Conservation (phyloP, 352 stramenopile genomes). For the Phytopythium chamaehyphon region DNA sequence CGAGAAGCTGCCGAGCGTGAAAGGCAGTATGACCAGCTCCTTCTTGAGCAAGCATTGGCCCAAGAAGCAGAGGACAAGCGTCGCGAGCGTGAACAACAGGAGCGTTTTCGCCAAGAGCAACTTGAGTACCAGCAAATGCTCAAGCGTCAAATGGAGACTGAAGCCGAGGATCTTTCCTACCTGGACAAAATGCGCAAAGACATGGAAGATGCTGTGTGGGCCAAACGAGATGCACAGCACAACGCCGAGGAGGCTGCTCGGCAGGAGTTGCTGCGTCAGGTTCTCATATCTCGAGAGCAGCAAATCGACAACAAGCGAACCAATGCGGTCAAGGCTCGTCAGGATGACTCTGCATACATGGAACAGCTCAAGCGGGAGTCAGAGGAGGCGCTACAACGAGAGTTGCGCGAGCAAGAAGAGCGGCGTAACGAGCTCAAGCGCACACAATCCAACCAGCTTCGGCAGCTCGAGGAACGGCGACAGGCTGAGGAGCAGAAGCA, state of each 20-base stretch:
- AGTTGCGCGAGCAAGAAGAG: conserved; percentile 73
- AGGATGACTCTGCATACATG: conserved; percentile 60
- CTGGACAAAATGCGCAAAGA: conserved; percentile 71
- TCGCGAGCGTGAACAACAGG: conserved; percentile 54
- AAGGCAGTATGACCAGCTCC: conserved; percentile 52
- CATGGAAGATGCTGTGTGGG: conserved; percentile 80
- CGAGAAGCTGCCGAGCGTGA: conserved; percentile 43
- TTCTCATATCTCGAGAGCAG: conserved; percentile 50
- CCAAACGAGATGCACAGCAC: conserved; percentile 69
- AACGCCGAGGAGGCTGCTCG: conserved; percentile 63
- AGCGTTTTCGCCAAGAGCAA: conserved; percentile 64
- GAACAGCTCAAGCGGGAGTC: conserved; percentile 55
- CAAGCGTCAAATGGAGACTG: conserved; percentile 65
- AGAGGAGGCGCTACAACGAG: conserved; percentile 74
- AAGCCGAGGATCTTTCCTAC: conserved; percentile 61
- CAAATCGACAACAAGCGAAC: conserved; percentile 51
- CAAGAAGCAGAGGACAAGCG: conserved; percentile 59
- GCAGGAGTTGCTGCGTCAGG: conserved; percentile 65
- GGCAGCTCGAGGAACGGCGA: conserved; percentile 48
- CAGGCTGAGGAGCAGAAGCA: conserved; percentile 53
- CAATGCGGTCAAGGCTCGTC: conserved; percentile 27
- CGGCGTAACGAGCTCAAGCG: conserved; percentile 57
- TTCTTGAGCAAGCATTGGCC: conserved; percentile 53
- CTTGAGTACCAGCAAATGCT: conserved; percentile 75
- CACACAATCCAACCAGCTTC: conserved; percentile 58